These are phyloP conservation scores for Sporothrix luriei DNA, from an alignment of 2,329 filamentous ascomycete genomes.

Conservation along the genomic window DNA sequence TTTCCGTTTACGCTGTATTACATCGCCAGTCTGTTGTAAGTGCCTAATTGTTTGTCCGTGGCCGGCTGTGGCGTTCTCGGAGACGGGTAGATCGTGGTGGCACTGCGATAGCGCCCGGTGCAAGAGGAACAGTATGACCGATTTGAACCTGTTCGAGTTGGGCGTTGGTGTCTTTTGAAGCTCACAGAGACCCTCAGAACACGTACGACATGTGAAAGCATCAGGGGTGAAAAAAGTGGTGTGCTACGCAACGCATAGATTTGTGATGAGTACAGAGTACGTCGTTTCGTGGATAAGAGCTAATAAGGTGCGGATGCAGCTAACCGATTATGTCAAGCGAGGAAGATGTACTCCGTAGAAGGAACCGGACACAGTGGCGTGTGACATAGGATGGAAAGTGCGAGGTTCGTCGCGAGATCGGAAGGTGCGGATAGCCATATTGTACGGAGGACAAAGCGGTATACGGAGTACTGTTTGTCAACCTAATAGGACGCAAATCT, in stretches of 20 bases:
- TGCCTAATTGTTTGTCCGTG: background rate
- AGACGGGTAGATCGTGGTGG: background rate
- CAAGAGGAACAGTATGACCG: background rate
- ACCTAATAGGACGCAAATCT: background rate
- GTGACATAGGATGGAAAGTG: background rate
- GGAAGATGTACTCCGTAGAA: background rate
- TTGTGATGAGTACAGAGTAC: background rate
- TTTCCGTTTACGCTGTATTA: background rate
- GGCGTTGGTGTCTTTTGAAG: background rate
- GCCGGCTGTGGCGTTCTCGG: slow-evolving; percentile 2
- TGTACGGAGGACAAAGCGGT: background rate
- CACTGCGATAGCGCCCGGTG: background rate
- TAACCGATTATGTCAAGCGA: background rate
- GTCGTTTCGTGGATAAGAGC: background rate
- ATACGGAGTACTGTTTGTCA: background rate
- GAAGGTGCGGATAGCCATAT: background rate
- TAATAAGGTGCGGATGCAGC: slow-evolving; percentile 13
- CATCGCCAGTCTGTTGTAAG: background rate
- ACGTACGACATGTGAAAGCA: background rate
- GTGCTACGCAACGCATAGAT: slow-evolving; percentile 11
- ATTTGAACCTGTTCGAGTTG: background rate
- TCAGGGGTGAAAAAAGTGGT: slow-evolving; percentile 4
- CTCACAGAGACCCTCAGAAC: background rate
- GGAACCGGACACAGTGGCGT: slow-evolving; percentile 3
- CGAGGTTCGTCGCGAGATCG: background rate